Evolutionary conservation across 78 protist species (phyloP).

Genomic region (Dictyostelium capitatum): DNA sequence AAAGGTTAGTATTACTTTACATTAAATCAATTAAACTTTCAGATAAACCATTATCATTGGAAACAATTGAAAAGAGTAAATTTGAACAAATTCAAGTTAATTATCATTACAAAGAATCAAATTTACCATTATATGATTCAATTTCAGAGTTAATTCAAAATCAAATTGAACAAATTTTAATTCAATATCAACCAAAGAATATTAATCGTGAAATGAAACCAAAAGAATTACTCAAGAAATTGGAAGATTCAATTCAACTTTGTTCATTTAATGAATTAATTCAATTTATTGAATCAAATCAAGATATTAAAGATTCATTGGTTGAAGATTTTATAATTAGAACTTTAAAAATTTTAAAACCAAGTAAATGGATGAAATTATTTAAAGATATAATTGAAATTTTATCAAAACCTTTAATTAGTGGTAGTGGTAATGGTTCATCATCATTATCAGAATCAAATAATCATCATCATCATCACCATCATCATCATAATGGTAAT

Average conservation of each 20-base stretch:
- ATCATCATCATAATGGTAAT: no score
- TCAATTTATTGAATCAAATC: background rate
- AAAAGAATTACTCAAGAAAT: background rate
- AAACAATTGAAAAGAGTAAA: conserved; percentile 17
- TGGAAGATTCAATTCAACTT: conserved; percentile 2
- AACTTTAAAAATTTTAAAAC: conserved; percentile 6
- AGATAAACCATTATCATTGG: conserved; percentile 4
- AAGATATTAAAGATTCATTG: background rate
- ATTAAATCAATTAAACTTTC: background rate
- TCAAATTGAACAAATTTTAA: conserved; percentile 19
- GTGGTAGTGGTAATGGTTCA: background rate
- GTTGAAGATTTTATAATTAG: conserved; percentile 3
- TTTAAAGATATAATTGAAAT: conserved; percentile 7
- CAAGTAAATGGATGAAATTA: conserved; percentile 23
- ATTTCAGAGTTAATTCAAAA: conserved; percentile 9
- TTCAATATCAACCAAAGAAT: background rate
- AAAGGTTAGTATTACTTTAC: background rate
- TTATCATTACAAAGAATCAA: conserved; percentile 26
- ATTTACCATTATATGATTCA: conserved; percentile 2
- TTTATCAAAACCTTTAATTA: background rate
- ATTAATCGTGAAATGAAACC: background rate
- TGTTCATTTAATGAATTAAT: conserved; percentile 6
- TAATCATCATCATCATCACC: no score
- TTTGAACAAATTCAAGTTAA: conserved; percentile 15
- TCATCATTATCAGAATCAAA: no score